A percentile compares a stretch with the other conserved stretches of the same genome.
Evolutionary conservation across 2,329 filamentous ascomycete species (phyloP).

Genomic region (Curvularia sp.): DNA sequence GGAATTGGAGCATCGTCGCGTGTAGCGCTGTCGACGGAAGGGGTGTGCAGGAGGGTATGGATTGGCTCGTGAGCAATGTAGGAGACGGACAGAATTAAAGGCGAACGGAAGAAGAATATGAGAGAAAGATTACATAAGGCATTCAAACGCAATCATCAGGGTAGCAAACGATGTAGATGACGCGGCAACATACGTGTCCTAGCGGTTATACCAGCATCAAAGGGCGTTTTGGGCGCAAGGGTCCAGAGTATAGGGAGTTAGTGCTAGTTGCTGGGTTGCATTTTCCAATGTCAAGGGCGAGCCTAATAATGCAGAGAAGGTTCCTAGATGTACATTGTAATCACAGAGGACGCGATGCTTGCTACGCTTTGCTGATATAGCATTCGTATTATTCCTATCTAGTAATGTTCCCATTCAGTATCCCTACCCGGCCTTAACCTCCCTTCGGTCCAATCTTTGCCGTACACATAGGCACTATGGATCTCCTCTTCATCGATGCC

Average conservation of each 20-base stretch:
- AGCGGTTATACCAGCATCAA: conserved; percentile 31
- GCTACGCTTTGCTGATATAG: too few species aligned
- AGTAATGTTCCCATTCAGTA: conserved; percentile 35
- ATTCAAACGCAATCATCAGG: conserved; percentile 1
- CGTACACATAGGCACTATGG: conserved; percentile 69
- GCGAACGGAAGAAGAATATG: background rate
- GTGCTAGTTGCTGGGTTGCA: conserved; percentile 1
- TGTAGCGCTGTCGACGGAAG: conserved; percentile 95
- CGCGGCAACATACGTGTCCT: conserved; percentile 14
- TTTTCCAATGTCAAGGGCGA: conserved; percentile 3
- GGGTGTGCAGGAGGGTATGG: conserved; percentile 97
- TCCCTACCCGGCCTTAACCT: conserved; percentile 44
- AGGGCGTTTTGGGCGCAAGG: conserved; percentile 26
- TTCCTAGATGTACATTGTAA: background rate
- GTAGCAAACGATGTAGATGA: conserved; percentile 15
- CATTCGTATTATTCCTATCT: background rate
- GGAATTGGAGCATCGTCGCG: conserved; percentile 99
- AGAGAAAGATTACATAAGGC: background rate
- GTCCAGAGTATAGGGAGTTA: conserved; percentile 15
- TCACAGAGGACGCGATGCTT: background rate
- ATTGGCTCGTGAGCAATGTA: conserved; percentile 84
- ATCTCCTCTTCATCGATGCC: conserved; percentile 81
- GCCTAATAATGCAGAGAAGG: background rate
- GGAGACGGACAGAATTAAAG: conserved; percentile 13
- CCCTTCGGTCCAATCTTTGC: conserved; percentile 51